A percentile compares a stretch with the other conserved stretches of the same genome.
phyloP scores from a whole-genome alignment of 306 rosid species.

The Gleditsia sinensis region DNA sequence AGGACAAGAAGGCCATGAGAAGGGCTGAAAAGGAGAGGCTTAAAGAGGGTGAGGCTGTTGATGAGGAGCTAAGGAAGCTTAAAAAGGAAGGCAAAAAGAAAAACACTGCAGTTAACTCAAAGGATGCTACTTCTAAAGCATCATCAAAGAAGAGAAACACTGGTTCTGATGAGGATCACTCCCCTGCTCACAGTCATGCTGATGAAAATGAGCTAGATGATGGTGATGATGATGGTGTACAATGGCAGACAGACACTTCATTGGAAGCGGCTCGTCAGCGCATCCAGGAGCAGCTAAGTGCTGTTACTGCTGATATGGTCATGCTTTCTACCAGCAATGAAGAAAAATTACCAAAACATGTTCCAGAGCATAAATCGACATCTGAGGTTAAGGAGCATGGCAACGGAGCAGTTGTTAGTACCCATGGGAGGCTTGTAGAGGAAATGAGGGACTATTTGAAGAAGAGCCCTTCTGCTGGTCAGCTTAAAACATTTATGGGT shows the following conservation, averaged over 20 bases:
- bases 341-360: slow-evolving; percentile 25
- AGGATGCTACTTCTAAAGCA: slow-evolving; percentile 44
- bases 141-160: slow-evolving; percentile 53
- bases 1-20: slow-evolving; percentile 84
- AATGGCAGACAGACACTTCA: slow-evolving; percentile 83
- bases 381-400: neutral
- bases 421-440: slow-evolving; percentile 30
- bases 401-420: slow-evolving; percentile 36
- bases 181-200: slow-evolving; percentile 54
- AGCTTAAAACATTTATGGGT: slow-evolving; percentile 52
- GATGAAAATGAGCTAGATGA: slow-evolving; percentile 54
- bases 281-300: slow-evolving; percentile 77
- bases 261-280: slow-evolving; percentile 70
- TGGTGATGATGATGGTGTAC: slow-evolving; percentile 52
- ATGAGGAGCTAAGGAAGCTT: slow-evolving; percentile 66
- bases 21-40: slow-evolving; percentile 82
- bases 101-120: slow-evolving; percentile 45
- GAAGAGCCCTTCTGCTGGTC: slow-evolving; percentile 39
- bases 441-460: slow-evolving; percentile 54
- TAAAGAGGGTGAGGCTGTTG: slow-evolving; percentile 80
- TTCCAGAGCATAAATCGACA: slow-evolving; percentile 34
- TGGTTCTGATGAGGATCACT: slow-evolving; percentile 75
- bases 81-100: slow-evolving; percentile 74
- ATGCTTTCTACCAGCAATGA: slow-evolving; percentile 67
- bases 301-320: slow-evolving; percentile 78